A percentile compares a stretch with the other conserved stretches of the same genome.
Conservation (phyloP, 2,329 filamentous ascomycete species). For the Mollisia scopiformis region DNA sequence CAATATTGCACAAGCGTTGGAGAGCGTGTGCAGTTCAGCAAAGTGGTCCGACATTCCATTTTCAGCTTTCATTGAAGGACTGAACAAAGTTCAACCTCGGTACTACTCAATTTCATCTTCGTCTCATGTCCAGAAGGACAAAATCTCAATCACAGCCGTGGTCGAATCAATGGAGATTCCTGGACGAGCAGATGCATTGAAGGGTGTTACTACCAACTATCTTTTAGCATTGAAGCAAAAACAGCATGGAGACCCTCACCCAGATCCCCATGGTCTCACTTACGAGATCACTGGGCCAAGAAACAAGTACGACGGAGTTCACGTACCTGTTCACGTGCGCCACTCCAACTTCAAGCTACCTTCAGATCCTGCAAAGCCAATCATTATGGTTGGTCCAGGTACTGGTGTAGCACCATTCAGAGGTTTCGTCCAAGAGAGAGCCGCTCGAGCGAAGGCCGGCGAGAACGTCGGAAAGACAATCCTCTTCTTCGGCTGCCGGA, state of each 20-base stretch:
- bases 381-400: slow-evolving; percentile 95
- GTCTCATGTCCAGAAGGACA: slow-evolving; percentile 89
- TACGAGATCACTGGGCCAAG: slow-evolving; percentile 88
- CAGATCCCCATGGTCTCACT: slow-evolving; percentile 80
- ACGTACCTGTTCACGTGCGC: slow-evolving; percentile 92
- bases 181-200: slow-evolving; percentile 76
- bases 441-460: slow-evolving; percentile 78
- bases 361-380: slow-evolving; percentile 88
- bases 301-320: slow-evolving; percentile 96
- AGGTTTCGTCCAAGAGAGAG: slow-evolving; percentile 91
- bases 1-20: slow-evolving; percentile 87
- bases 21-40: slow-evolving; percentile 71
- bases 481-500: slow-evolving; percentile 95
- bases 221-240: slow-evolving; percentile 93
- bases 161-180: slow-evolving; percentile 84
- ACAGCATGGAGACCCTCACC: slow-evolving; percentile 84
- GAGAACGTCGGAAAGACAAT: slow-evolving; percentile 84
- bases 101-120: slow-evolving; percentile 99
- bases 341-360: slow-evolving; percentile 99
- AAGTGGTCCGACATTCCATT: slow-evolving; percentile 88
- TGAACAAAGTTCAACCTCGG: slow-evolving; percentile 93
- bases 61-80: slow-evolving; percentile 89
- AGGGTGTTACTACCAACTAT: slow-evolving; percentile 97
- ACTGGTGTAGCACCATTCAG: slow-evolving; percentile 97
- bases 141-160: slow-evolving; percentile 92